Evolutionary conservation across 352 stramenopile genomes (phyloP).

Genomic region (Pythium myriotylum): DNA sequence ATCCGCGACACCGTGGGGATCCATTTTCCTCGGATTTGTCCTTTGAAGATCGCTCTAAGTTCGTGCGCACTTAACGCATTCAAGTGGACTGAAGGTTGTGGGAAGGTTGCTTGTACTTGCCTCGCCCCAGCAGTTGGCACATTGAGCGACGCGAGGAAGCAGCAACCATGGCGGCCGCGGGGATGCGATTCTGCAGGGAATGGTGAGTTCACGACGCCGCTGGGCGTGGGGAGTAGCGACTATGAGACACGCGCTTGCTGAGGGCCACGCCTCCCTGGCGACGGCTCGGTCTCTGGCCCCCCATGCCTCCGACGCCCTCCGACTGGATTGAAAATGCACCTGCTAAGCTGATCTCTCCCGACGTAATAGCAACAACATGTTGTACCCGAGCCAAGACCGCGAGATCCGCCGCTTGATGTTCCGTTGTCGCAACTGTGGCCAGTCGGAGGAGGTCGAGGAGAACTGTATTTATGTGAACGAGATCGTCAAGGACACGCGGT

Average conservation of each 20-base stretch:
- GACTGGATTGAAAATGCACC: too few species aligned
- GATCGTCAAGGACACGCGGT: constrained; percentile 88
- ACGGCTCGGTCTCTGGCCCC: too few species aligned
- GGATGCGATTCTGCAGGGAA: constrained; percentile 89
- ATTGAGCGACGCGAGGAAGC: constrained; percentile 8
- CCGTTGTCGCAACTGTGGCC: constrained; percentile 85
- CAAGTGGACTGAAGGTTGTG: constrained; percentile 14
- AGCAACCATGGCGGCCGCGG: constrained; percentile 66
- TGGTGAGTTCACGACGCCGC: constrained; percentile 50
- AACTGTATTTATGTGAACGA: constrained; percentile 93
- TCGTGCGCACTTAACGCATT: constrained; percentile 14
- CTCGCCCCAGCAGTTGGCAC: constrained; percentile 18
- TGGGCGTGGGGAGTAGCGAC: neutral
- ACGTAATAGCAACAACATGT: constrained; percentile 92
- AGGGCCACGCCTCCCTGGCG: too few species aligned
- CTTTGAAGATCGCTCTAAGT: constrained; percentile 24
- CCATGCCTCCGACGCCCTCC: too few species aligned
- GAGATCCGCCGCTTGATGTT: constrained; percentile 86
- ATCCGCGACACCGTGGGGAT: neutral
- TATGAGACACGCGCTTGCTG: neutral
- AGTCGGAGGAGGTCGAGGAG: constrained; percentile 86
- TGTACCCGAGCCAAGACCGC: constrained; percentile 89
- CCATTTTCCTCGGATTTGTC: neutral
- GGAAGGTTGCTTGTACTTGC: constrained; percentile 6
- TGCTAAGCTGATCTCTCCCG: too few species aligned